Conservation (phyloP, 2,329 filamentous ascomycete genomes). For the Stachybotrys echinatus region DNA sequence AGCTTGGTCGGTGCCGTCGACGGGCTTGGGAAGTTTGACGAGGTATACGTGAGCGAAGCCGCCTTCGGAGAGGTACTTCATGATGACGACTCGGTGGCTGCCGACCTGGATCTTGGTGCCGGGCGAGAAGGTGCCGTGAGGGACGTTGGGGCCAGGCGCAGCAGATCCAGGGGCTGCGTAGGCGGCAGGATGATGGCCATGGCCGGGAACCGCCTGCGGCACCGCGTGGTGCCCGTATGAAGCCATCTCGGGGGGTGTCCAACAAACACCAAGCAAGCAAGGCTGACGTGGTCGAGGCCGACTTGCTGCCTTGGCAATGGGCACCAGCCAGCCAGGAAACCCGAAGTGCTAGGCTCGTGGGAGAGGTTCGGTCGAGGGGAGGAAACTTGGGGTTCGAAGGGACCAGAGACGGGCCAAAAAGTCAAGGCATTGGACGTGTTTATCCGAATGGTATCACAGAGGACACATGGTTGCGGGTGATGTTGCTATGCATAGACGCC, state of each 20-base stretch:
- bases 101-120: conserved; percentile 97
- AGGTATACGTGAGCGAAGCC: conserved; percentile 98
- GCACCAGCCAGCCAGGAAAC: neutral
- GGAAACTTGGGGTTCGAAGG: neutral
- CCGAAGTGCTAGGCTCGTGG: neutral
- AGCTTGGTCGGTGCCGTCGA: conserved; percentile 73
- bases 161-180: conserved; percentile 39
- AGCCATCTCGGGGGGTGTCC: conserved; percentile 20
- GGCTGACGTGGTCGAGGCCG: neutral
- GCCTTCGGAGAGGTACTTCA: conserved; percentile 96
- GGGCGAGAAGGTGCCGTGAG: conserved; percentile 83
- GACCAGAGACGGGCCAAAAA: neutral
- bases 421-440: neutral
- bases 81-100: conserved; percentile 85
- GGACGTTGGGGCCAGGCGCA: conserved; percentile 36
- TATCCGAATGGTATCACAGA: neutral
- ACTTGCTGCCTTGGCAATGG: neutral
- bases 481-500: neutral
- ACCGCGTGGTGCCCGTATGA: conserved; percentile 29
- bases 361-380: neutral
- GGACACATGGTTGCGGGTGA: neutral
- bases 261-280: neutral
- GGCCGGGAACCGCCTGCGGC: conserved; percentile 17
- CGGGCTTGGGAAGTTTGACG: conserved; percentile 73
- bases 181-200: conserved; percentile 36